Evolutionary conservation across 257 asterid genomes (phyloP).

Genomic region (Schizonepeta tenuifolia): DNA sequence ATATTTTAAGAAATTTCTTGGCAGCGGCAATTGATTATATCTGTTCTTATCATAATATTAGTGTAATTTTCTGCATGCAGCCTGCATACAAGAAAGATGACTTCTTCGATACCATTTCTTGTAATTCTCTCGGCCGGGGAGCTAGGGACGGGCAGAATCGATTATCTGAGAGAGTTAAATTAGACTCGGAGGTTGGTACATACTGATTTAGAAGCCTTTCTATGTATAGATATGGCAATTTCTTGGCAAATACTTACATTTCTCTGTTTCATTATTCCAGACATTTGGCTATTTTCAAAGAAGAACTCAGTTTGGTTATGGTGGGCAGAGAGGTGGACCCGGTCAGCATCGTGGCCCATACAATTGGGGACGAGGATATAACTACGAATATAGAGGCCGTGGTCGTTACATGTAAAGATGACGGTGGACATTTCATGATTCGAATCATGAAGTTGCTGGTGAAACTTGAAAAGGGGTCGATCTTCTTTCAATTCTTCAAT

Average conservation of each 20-base stretch:
- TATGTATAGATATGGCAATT: neutral
- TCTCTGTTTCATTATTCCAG: conserved; percentile 34
- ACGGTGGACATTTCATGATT: conserved; percentile 19
- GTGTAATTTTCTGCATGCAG: conserved; percentile 44
- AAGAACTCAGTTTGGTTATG: conserved; percentile 45
- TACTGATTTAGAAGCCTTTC: neutral
- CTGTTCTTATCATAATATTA: conserved; percentile 6
- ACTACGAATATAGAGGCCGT: conserved; percentile 53
- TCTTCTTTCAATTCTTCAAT: conserved; percentile 2
- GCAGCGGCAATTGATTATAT: neutral
- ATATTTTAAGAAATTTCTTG: conserved; percentile 27
- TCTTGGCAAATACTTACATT: neutral
- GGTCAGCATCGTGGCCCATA: conserved; percentile 48
- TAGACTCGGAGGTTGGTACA: conserved; percentile 58
- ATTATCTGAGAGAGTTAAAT: conserved; percentile 50
- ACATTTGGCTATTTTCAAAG: conserved; percentile 63
- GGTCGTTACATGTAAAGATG: conserved; percentile 51
- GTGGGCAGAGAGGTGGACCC: conserved; percentile 51
- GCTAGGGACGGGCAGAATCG: conserved; percentile 56
- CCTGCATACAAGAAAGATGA: conserved; percentile 81
- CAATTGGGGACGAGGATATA: conserved; percentile 63
- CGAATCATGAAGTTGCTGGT: conserved; percentile 23
- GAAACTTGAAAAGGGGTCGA: conserved; percentile 11
- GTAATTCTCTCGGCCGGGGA: conserved; percentile 59
- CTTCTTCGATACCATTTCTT: conserved; percentile 76